Evolutionary conservation across 1,139 yeast genomes (phyloP), one percentile per base, ranked within the genome.

Genomic region (Taphrina communis): DNA sequence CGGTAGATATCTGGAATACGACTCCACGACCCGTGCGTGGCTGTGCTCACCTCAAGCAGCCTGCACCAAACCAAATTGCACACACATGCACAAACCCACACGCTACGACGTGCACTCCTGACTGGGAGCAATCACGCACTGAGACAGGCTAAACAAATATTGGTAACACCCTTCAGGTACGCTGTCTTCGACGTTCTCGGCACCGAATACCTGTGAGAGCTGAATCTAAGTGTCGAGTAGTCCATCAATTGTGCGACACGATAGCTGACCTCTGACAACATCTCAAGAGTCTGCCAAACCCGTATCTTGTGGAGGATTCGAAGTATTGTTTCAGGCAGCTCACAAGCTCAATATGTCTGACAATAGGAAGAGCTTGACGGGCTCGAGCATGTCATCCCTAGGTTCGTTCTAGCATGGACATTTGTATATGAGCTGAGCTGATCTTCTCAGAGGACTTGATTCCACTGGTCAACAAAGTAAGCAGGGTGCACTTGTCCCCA

Each of bases 361-460:
- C n/a, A 35, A 50, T 3, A 50, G n/a, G 11, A 7, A 31, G 36
- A 21, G 53, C 53, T 21, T 35, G 36, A 35, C 58, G 6, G 21
- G 19, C n/a, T 25, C 62, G 17, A 14, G 17, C 48, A 44, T 44
- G 62, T 58, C 53, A 38, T 25, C 53, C 31, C 31, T 44, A 12
- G 51, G 62, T 44, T 21, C 46, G 57, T 50, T 17, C 6, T 12
- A 50, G 19, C 31, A 6, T 21, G 51, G 53, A 39, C 87, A 36
- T 77, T 38, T 3, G 39, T 7, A 2, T 31, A 9, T 8, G 6
- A n/a, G 50, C 60, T 8, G 6, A n/a, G 50, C 60, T 56, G n/a
- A 56, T 19, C 0, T 6, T 12, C 14, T 11, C 88, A 70, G 89
- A 86, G 77, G 97, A 92, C 77, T 85, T 94, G 75, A 93, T 94